These are phyloP conservation scores for Macaranga tanarius DNA, from an alignment of 441 rosid species.

Conservation along the genomic window DNA sequence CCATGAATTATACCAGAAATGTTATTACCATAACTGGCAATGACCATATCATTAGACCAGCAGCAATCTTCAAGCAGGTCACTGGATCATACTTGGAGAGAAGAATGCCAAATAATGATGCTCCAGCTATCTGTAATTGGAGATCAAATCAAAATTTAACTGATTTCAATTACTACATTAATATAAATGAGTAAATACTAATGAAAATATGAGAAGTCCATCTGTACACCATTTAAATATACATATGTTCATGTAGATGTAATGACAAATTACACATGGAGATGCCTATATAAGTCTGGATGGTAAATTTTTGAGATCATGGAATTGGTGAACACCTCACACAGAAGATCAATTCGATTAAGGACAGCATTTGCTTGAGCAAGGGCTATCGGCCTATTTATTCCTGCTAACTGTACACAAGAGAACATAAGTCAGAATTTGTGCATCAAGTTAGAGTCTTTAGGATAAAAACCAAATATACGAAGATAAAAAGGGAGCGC, in stretches of 20 bases:
- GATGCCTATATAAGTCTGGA: slow-evolving; percentile 2
- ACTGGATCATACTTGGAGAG: slow-evolving; percentile 74
- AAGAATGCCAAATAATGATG: slow-evolving; percentile 77
- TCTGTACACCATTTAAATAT: background rate
- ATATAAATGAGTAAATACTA: background rate
- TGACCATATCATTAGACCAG: slow-evolving; percentile 65
- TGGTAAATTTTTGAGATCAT: background rate
- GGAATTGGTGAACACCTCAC: slow-evolving; percentile 59
- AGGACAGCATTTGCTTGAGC: slow-evolving; percentile 94
- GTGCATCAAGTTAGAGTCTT: background rate
- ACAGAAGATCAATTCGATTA: slow-evolving; percentile 79
- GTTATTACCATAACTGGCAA: slow-evolving; percentile 73
- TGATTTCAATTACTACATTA: background rate
- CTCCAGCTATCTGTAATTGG: slow-evolving; percentile 71
- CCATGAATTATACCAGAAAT: slow-evolving; percentile 18
- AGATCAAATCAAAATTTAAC: background rate
- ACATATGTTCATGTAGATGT: background rate
- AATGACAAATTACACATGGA: background rate
- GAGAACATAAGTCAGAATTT: slow-evolving; percentile 13
- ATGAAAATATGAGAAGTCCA: background rate
- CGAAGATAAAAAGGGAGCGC: slow-evolving; percentile 17
- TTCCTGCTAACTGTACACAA: slow-evolving; percentile 71
- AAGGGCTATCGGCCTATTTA: slow-evolving; percentile 82
- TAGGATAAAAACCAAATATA: background rate
- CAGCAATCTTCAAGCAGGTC: slow-evolving; percentile 80